Percentiles rank a stretch among this genome's conserved stretches.
These are phyloP conservation scores for Diophrys sp. DNA, from an alignment of 73 alveolate species.

Conservation along the genomic window DNA sequence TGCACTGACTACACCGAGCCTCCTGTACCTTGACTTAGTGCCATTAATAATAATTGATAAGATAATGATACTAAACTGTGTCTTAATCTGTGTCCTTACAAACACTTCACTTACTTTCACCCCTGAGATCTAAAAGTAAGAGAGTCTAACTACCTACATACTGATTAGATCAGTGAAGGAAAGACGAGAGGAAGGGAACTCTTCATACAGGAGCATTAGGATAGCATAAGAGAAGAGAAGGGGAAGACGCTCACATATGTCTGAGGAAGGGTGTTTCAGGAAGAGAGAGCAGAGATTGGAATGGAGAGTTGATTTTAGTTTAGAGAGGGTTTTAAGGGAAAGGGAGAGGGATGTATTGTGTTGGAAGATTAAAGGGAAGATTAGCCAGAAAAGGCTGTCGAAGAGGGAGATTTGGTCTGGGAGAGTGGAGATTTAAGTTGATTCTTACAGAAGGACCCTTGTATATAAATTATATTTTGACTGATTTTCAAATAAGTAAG, in stretches of 20 bases:
- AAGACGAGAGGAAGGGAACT: conserved; percentile 5
- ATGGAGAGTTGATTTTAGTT: background rate
- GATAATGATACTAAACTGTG: no score
- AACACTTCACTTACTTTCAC: conserved; percentile 1
- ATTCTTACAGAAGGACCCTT: background rate
- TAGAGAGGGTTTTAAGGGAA: background rate
- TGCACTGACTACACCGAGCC: no score
- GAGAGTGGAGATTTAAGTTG: background rate
- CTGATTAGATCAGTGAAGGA: background rate
- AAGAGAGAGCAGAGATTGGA: background rate
- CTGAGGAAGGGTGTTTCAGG: background rate
- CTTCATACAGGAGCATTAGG: background rate
- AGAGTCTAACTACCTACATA: background rate
- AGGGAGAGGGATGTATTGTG: background rate
- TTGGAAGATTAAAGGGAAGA: background rate
- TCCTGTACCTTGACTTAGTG: no score
- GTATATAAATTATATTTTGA: background rate
- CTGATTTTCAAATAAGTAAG: background rate
- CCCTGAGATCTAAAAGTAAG: conserved; percentile 6
- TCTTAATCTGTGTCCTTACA: no score
- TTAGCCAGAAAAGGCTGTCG: conserved; percentile 6
- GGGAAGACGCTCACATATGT: conserved; percentile 5
- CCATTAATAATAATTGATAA: no score
- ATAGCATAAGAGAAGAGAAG: background rate
- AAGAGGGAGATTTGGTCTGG: no score